A percentile compares a stretch with the other conserved stretches of the same genome.
Evolutionary conservation across 1,284 basidiomycete species (phyloP).

Genomic region (Irpex lacteus): DNA sequence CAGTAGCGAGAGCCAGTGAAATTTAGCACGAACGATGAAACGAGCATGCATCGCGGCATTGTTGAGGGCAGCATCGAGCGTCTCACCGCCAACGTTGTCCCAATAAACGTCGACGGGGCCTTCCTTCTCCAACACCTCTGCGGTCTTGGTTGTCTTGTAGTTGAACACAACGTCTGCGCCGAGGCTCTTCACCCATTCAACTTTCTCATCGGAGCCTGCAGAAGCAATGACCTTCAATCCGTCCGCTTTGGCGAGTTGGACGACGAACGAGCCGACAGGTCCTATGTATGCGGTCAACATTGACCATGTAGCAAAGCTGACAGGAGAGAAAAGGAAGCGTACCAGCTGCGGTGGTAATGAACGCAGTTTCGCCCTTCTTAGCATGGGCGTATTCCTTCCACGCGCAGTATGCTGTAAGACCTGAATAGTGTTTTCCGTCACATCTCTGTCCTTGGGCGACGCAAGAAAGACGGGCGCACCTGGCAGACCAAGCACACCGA

Average conservation of each 20-base stretch:
- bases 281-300: conserved; percentile 1
- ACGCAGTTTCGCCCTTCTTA: conserved; percentile 10
- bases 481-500: conserved; percentile 31
- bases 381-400: conserved; percentile 17
- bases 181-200: conserved; percentile 56
- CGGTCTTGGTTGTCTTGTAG: conserved; percentile 60
- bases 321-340: not conserved
- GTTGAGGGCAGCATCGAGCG: conserved; percentile 55
- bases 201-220: conserved; percentile 65
- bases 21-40: conserved; percentile 40
- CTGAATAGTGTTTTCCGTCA: not conserved
- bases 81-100: conserved; percentile 66
- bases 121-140: conserved; percentile 52
- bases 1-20: too few relatives aligned
- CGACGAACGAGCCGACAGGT: conserved; percentile 11
- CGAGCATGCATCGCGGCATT: conserved; percentile 48
- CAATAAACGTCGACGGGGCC: conserved; percentile 54
- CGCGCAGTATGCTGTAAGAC: conserved; percentile 14
- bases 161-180: conserved; percentile 75
- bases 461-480: too few relatives aligned
- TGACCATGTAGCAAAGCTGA: not conserved
- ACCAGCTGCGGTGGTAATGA: conserved; percentile 13
- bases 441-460: too few relatives aligned
- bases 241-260: conserved; percentile 1
- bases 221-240: conserved; percentile 62